Conservation (phyloP, 345 rosid genomes). For the Erodium maritimum region DNA sequence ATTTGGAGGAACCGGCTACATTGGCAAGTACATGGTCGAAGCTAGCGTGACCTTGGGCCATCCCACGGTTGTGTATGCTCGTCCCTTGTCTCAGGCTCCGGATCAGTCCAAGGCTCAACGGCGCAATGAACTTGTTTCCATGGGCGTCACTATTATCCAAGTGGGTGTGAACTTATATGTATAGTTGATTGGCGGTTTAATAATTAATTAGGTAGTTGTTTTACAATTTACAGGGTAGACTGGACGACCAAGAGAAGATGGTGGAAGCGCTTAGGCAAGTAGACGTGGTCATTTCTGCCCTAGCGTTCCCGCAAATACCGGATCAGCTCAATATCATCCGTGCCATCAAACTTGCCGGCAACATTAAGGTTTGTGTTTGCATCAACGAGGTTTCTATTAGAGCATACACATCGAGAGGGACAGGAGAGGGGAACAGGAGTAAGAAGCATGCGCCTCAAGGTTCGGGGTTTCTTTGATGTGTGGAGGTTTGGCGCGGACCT, state of each 20-base stretch:
- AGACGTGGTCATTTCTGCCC: constrained; percentile 28
- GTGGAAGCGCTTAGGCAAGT: constrained; percentile 18
- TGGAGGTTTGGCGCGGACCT: too few relatives aligned
- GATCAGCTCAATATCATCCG: constrained; percentile 30
- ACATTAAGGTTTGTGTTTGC: constrained; percentile 26
- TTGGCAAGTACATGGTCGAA: constrained; percentile 1
- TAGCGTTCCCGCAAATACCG: constrained; percentile 22
- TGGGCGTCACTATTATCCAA: too few relatives aligned
- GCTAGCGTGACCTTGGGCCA: constrained; percentile 1
- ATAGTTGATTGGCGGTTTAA: too few relatives aligned
- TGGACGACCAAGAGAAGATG: constrained; percentile 32
- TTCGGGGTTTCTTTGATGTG: background rate
- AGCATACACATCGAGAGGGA: too few relatives aligned
- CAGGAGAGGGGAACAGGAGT: too few relatives aligned
- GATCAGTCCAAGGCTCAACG: too few relatives aligned
- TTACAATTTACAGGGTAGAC: constrained; percentile 24
- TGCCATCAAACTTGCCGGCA: constrained; percentile 35
- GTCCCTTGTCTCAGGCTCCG: too few relatives aligned
- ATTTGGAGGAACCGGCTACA: constrained; percentile 3
- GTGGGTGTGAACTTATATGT: too few relatives aligned
- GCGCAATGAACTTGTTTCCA: too few relatives aligned
- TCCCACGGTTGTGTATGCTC: background rate
- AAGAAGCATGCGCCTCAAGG: background rate
- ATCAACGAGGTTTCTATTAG: background rate
- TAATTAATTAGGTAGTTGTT: too few relatives aligned